A percentile compares a stretch with the other conserved stretches of the same genome.
Conservation (phyloP, 768 basidiomycete genomes). For the Dendrothele bispora region DNA sequence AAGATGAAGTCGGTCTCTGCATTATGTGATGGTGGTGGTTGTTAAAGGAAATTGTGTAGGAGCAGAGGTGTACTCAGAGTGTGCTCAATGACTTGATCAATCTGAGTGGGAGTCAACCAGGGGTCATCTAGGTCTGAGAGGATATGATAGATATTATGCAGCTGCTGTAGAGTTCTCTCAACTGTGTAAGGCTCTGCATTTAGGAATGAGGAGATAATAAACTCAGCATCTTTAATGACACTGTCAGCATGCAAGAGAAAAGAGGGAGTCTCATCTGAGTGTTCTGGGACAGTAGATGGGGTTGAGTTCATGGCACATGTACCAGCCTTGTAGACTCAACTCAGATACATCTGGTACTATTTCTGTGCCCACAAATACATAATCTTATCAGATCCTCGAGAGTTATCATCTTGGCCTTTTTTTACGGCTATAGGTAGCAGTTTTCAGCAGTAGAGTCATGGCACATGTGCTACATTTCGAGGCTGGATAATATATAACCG, state of each 20-base stretch:
- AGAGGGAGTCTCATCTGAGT: no score
- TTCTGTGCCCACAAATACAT: no score
- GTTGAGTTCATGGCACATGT: no score
- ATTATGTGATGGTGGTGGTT: conserved; percentile 1
- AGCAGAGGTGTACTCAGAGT: background rate
- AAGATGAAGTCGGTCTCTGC: background rate
- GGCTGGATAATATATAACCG: no score
- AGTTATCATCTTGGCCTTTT: no score
- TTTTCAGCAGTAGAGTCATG: no score
- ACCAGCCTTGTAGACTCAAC: no score
- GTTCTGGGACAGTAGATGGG: no score
- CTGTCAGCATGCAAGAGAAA: conserved; percentile 7
- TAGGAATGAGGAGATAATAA: conserved; percentile 16
- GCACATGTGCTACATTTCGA: no score
- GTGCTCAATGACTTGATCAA: background rate
- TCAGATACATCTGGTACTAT: no score
- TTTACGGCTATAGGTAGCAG: no score
- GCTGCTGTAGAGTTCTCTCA: conserved; percentile 8
- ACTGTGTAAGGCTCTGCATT: conserved; percentile 14
- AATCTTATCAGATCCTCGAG: no score
- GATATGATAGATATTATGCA: conserved; percentile 7
- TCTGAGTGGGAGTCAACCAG: background rate
- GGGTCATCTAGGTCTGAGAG: conserved; percentile 9
- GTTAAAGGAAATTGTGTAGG: background rate
- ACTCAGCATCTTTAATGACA: conserved; percentile 10